Conservation (phyloP, 805 yeast genomes). For the Metschnikowia corniflorae region DNA sequence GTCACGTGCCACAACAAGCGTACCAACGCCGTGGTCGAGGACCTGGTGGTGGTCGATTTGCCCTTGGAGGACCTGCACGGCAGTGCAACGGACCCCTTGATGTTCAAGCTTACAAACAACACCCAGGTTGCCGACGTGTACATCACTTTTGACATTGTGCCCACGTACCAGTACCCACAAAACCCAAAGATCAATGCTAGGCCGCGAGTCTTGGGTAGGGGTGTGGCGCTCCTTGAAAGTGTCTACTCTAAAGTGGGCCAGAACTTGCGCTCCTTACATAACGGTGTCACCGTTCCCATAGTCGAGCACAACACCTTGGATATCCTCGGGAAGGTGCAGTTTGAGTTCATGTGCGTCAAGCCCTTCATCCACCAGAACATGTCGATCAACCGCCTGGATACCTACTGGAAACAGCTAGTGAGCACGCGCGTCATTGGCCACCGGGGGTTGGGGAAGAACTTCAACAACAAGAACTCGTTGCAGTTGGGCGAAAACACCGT, state of each 20-base stretch:
- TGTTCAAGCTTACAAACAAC: constrained; percentile 55
- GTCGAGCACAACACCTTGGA: constrained; percentile 69
- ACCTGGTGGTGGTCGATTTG: constrained; percentile 66
- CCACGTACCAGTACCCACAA: constrained; percentile 62
- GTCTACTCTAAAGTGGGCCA: constrained; percentile 66
- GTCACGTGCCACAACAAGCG: constrained; percentile 41
- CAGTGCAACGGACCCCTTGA: constrained; percentile 66
- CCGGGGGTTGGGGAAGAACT: constrained; percentile 90
- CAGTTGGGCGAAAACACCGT: constrained; percentile 95
- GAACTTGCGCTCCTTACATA: constrained; percentile 62
- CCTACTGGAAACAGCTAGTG: constrained; percentile 88
- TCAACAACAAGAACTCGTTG: constrained; percentile 63
- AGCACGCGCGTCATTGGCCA: constrained; percentile 93
- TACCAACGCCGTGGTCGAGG: constrained; percentile 37
- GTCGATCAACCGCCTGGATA: constrained; percentile 63
- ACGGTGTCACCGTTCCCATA: constrained; percentile 67
- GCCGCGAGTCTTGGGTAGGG: constrained; percentile 61
- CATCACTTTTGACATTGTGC: constrained; percentile 80
- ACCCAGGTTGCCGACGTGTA: constrained; percentile 50
- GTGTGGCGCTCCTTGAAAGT: constrained; percentile 66
- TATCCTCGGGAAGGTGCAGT: constrained; percentile 70
- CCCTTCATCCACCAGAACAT: constrained; percentile 71
- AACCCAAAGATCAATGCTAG: constrained; percentile 2
- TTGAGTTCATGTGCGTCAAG: constrained; percentile 67
- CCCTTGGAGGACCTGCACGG: constrained; percentile 79